These are phyloP conservation scores for Arabis hirsuta DNA, from an alignment of 345 rosid genomes.

Conservation along the genomic window DNA sequence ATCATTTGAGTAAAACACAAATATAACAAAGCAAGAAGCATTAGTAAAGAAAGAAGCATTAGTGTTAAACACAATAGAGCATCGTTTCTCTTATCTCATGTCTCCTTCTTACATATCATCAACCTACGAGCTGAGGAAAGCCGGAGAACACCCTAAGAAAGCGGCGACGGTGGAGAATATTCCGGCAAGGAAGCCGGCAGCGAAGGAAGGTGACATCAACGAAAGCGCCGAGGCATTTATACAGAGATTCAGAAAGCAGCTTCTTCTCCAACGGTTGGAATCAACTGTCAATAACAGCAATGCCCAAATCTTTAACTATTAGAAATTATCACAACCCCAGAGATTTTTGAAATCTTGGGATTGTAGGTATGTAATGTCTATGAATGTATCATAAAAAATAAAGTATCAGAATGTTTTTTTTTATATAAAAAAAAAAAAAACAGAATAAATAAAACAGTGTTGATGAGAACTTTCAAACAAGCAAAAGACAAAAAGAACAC, in stretches of 20 bases:
- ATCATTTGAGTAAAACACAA: slow-evolving; percentile 22
- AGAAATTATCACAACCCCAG: slow-evolving; percentile 6
- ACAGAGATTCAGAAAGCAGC: slow-evolving; percentile 66
- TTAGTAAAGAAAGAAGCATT: slow-evolving; percentile 21
- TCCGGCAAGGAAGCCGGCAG: slow-evolving; percentile 22
- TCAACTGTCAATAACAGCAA: slow-evolving; percentile 48
- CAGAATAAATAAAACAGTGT: slow-evolving; percentile 24
- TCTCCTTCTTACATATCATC: slow-evolving; percentile 32
- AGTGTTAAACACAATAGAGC: slow-evolving; percentile 22
- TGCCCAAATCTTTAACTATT: slow-evolving; percentile 7
- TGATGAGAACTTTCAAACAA: slow-evolving; percentile 28
- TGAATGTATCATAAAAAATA: slow-evolving; percentile 26
- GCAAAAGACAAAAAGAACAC: slow-evolving; percentile 9
- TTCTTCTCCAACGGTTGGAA: slow-evolving; percentile 68
- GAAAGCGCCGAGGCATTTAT: slow-evolving; percentile 81
- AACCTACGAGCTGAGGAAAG: slow-evolving; percentile 28
- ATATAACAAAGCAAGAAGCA: slow-evolving; percentile 4
- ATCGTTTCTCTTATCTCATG: slow-evolving; percentile 28
- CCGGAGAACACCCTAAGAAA: slow-evolving; percentile 23
- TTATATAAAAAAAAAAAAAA: background rate
- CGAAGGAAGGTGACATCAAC: slow-evolving; percentile 55
- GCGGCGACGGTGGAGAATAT: background rate
- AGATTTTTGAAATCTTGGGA: slow-evolving; percentile 17
- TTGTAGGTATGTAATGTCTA: slow-evolving; percentile 20
- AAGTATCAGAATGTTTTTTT: background rate